These are phyloP conservation scores for Pseudonitzschia multistriata DNA, from an alignment of 108 stramenopile genomes.

Conservation along the genomic window DNA sequence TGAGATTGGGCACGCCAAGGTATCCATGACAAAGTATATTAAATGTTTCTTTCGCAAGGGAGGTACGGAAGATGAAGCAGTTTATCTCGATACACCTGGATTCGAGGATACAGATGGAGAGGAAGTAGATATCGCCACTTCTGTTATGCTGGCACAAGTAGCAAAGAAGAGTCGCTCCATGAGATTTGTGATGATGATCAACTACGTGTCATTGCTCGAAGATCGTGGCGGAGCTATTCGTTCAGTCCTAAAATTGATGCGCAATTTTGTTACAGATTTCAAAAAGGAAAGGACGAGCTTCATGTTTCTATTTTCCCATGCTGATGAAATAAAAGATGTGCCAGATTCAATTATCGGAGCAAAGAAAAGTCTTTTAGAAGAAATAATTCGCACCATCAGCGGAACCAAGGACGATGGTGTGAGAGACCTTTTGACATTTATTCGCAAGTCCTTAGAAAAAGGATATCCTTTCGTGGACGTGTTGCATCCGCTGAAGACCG, in stretches of 20 bases:
- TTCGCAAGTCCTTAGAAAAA: constrained; percentile 38
- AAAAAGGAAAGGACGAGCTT: constrained; percentile 42
- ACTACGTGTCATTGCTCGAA: constrained; percentile 58
- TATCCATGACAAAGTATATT: constrained; percentile 48
- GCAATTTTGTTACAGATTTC: constrained; percentile 50
- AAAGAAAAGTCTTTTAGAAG: constrained; percentile 32
- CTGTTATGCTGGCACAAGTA: constrained; percentile 49
- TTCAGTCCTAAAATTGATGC: constrained; percentile 50
- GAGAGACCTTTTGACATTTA: constrained; percentile 32
- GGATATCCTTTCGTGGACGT: constrained; percentile 51
- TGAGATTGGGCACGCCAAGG: constrained; percentile 57
- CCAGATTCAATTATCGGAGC: constrained; percentile 25
- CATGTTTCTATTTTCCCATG: constrained; percentile 61
- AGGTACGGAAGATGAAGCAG: constrained; percentile 16
- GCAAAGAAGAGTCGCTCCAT: constrained; percentile 50
- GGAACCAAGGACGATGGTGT: constrained; percentile 48
- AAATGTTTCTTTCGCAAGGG: constrained; percentile 29
- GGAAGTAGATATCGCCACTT: constrained; percentile 65
- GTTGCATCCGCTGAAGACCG: constrained; percentile 44
- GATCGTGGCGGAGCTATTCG: constrained; percentile 58
- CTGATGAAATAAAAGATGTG: constrained; percentile 31
- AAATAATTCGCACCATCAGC: constrained; percentile 41
- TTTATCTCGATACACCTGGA: constrained; percentile 59
- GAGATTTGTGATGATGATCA: constrained; percentile 50
- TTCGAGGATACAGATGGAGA: constrained; percentile 55